Evolutionary conservation across 179 eudicot genomes (phyloP).

Genomic region (Camellia oleifera): DNA sequence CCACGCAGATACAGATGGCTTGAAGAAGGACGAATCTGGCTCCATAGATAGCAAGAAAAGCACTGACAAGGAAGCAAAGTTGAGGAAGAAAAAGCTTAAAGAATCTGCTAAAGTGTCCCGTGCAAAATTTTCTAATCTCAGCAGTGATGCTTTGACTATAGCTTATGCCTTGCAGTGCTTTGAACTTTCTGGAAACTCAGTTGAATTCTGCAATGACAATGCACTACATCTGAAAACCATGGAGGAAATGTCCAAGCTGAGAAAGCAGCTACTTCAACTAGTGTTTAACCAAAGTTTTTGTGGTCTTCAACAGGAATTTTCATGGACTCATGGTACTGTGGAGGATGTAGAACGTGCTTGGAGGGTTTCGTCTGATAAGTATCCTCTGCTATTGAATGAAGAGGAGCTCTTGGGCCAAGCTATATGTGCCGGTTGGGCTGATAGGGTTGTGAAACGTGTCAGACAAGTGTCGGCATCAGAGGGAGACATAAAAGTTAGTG

Average conservation of each 20-base stretch:
- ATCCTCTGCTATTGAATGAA: slow-evolving; percentile 48
- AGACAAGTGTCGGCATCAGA: slow-evolving; percentile 34
- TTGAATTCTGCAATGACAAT: slow-evolving; percentile 56
- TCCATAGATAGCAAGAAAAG: slow-evolving; percentile 15
- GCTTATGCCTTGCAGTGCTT: slow-evolving; percentile 86
- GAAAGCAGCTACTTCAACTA: slow-evolving; percentile 72
- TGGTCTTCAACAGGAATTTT: slow-evolving; percentile 42
- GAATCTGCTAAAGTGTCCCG: slow-evolving; percentile 49
- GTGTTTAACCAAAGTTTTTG: slow-evolving; percentile 45
- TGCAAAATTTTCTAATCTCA: slow-evolving; percentile 65
- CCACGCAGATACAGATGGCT: slow-evolving; percentile 25
- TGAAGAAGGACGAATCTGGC: slow-evolving; percentile 20
- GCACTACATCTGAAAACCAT: slow-evolving; percentile 64
- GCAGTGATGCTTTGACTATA: slow-evolving; percentile 81
- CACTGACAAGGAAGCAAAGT: slow-evolving; percentile 30
- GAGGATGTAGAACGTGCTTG: slow-evolving; percentile 70
- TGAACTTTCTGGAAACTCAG: slow-evolving; percentile 49
- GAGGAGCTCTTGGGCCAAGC: slow-evolving; percentile 84
- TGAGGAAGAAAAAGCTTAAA: slow-evolving; percentile 53
- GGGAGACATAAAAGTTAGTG: slow-evolving; percentile 55
- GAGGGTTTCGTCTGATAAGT: slow-evolving; percentile 44
- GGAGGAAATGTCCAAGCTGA: slow-evolving; percentile 90
- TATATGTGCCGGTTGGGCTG: slow-evolving; percentile 97
- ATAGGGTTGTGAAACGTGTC: slow-evolving; percentile 76
- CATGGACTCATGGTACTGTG: slow-evolving; percentile 60